phyloP scores from a whole-genome alignment of 352 stramenopile species.

The Pythium graminicola region DNA sequence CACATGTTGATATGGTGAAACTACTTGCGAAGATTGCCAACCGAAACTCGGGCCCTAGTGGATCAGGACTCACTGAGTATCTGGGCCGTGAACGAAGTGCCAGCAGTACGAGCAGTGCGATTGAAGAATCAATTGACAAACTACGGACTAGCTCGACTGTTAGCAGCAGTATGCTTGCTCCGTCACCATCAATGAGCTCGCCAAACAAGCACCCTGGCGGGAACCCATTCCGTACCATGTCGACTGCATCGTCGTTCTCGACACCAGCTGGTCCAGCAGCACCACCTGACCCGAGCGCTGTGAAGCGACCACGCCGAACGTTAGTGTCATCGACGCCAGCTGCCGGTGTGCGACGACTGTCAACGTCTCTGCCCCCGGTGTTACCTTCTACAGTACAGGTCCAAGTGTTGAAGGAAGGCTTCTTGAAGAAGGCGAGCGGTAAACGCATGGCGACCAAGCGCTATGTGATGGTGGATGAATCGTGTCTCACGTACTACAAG shows the following conservation, averaged over 20 bases:
- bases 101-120: constrained; percentile 55
- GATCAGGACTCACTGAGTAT: constrained; percentile 34
- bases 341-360: constrained; percentile 35
- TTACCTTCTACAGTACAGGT: constrained; percentile 65
- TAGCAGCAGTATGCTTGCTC: constrained; percentile 17
- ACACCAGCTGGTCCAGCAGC: constrained; percentile 15
- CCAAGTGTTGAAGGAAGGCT: constrained; percentile 77
- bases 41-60: constrained; percentile 57
- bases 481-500: constrained; percentile 84
- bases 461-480: constrained; percentile 83
- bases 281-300: constrained; percentile 6
- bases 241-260: constrained; percentile 23
- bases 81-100: constrained; percentile 46
- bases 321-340: constrained; percentile 56
- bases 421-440: constrained; percentile 74
- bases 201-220: constrained; percentile 15
- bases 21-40: constrained; percentile 81
- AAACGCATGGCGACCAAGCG: constrained; percentile 80
- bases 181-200: constrained; percentile 7
- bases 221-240: constrained; percentile 20
- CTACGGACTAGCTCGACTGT: constrained; percentile 32
- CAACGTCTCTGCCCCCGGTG: constrained; percentile 43
- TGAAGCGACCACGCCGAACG: constrained; percentile 39
- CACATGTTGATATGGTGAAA: constrained; percentile 82
- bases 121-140: constrained; percentile 40